Conservation (phyloP, 2,329 filamentous ascomycete genomes). For the Fusarium circinatum region DNA sequence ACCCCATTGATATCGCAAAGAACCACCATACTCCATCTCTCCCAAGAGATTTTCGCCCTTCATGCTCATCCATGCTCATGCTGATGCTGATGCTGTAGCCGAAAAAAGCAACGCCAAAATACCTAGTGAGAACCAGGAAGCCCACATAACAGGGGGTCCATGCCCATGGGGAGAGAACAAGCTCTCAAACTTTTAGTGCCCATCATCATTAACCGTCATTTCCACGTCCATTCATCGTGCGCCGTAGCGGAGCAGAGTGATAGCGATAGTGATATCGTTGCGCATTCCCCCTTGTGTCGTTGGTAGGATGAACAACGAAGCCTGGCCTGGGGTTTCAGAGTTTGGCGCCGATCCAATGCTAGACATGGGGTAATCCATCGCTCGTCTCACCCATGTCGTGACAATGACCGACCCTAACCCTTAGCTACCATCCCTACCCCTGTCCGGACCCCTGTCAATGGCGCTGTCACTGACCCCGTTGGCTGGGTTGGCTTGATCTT, state of each 20-base stretch:
- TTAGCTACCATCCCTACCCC: neutral
- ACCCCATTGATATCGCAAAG: conserved; percentile 29
- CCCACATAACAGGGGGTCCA: neutral
- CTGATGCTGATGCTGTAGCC: neutral
- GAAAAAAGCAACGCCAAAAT: conserved; percentile 7
- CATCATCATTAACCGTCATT: neutral
- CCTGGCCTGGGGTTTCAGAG: conserved; percentile 3
- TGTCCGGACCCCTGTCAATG: neutral
- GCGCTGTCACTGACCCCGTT: conserved; percentile 10
- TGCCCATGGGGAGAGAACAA: neutral
- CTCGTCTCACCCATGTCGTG: conserved; percentile 7
- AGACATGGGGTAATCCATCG: conserved; percentile 24
- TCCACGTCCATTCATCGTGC: neutral
- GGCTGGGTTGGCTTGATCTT: conserved; percentile 17
- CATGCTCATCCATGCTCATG: neutral
- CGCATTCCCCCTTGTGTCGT: neutral
- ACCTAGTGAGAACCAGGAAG: conserved; percentile 5
- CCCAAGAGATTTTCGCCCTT: conserved; percentile 1
- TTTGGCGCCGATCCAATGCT: conserved; percentile 28
- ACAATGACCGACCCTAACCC: neutral
- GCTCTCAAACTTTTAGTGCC: neutral
- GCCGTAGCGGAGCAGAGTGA: neutral
- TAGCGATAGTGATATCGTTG: neutral
- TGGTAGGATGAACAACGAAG: neutral
- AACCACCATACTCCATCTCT: conserved; percentile 30